Evolutionary conservation across 2,329 filamentous ascomycete genomes (phyloP).

Genomic region (Fusarium concolor): DNA sequence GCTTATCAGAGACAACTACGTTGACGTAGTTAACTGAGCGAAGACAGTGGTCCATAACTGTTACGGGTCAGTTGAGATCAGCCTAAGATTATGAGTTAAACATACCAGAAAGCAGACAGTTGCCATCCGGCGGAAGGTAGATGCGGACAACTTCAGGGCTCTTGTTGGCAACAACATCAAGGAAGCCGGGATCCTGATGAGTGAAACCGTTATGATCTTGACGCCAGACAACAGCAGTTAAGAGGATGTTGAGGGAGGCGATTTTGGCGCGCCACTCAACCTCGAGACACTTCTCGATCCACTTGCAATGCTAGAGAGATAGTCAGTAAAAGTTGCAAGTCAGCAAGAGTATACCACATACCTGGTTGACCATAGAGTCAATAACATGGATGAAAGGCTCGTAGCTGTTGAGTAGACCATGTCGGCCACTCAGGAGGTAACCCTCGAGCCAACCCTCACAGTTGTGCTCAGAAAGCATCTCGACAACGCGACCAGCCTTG

Average conservation of each 20-base stretch:
- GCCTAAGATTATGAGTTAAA: not conserved
- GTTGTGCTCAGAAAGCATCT: constrained; percentile 86
- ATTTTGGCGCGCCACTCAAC: constrained; percentile 81
- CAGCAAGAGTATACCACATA: constrained; percentile 40
- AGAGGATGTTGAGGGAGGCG: constrained; percentile 81
- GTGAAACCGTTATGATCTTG: constrained; percentile 89
- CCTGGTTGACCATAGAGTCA: constrained; percentile 85
- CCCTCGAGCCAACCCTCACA: constrained; percentile 85
- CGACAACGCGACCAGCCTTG: constrained; percentile 78
- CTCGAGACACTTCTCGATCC: constrained; percentile 84
- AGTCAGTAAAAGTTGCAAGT: constrained; percentile 16
- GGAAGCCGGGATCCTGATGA: constrained; percentile 83
- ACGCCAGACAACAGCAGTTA: constrained; percentile 83
- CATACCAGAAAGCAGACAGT: constrained; percentile 74
- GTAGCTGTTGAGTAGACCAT: constrained; percentile 83
- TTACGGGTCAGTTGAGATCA: constrained; percentile 25
- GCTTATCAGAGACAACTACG: constrained; percentile 83
- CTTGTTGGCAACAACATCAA: constrained; percentile 84
- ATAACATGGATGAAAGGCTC: constrained; percentile 87
- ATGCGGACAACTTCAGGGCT: constrained; percentile 83
- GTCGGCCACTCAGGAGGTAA: constrained; percentile 79
- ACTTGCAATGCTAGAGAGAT: constrained; percentile 75
- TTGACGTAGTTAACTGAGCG: constrained; percentile 83
- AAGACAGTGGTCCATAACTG: constrained; percentile 79
- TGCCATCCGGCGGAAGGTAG: constrained; percentile 83